Percentiles rank a stretch among this genome's conserved stretches.
These are phyloP conservation scores for Thecaphora thlaspeos DNA, from an alignment of 1,284 basidiomycete genomes.

Conservation along the genomic window DNA sequence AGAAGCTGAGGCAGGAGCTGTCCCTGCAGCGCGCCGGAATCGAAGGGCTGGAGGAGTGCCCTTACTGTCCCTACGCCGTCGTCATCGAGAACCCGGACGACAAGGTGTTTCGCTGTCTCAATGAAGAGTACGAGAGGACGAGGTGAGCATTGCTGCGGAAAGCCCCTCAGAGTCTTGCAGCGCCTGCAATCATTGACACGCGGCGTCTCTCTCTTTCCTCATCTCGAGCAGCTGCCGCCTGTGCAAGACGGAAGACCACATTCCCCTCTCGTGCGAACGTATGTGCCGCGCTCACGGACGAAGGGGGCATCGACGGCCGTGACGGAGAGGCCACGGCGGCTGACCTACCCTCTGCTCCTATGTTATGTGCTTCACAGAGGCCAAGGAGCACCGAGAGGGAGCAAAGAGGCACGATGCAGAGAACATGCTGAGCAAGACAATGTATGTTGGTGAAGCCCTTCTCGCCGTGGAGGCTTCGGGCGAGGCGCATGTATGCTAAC, in stretches of 20 bases:
- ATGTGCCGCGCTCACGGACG: no score
- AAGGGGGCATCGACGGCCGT: no score
- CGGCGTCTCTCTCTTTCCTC: no score
- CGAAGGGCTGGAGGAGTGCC: conserved; percentile 37
- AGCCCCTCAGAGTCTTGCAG: no score
- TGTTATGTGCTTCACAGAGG: not conserved
- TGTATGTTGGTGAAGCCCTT: conserved; percentile 6
- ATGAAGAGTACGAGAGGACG: conserved; percentile 29
- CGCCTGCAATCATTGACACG: no score
- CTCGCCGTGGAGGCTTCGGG: no score
- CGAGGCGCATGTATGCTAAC: no score
- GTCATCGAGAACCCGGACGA: conserved; percentile 46
- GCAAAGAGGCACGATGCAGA: conserved; percentile 31
- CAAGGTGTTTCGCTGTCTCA: conserved; percentile 34
- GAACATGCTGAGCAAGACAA: conserved; percentile 23
- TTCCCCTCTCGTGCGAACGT: conserved; percentile 44
- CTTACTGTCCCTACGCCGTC: conserved; percentile 43
- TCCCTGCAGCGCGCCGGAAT: conserved; percentile 40
- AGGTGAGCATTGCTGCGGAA: no score
- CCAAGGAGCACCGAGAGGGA: conserved; percentile 1
- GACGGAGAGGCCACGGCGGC: no score
- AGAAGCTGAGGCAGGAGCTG: conserved; percentile 45
- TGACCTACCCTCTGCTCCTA: no score
- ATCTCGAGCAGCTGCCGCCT: conserved; percentile 19
- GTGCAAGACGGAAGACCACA: conserved; percentile 45